Base-by-base conservation (phyloP, 2,329 filamentous ascomycete genomes). In the Chalaropsis ovoidea region DNA sequence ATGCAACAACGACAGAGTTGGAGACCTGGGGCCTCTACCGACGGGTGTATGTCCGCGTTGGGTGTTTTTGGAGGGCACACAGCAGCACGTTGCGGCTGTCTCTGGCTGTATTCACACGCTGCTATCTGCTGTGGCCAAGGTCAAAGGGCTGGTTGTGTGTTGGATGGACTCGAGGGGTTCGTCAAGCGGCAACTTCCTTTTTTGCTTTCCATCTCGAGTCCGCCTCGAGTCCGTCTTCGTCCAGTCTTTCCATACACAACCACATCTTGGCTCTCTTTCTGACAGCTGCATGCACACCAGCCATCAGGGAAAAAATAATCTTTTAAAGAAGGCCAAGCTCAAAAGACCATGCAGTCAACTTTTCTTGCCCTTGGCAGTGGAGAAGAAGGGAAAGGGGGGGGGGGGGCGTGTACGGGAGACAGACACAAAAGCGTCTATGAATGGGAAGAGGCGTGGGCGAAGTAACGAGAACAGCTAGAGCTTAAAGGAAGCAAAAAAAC, bases 21-120 rank as follows among this genome's bases (percentile, higher is more conserved):
- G 54, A 8, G 54, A 39, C 27, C 4, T 39, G 54, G 31, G 31
- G n/a, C 3, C n/a, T n/a, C 54, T 58, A n/a, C 27, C 27, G 31
- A 19, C 54, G 54, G 54, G 39, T 58, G 10, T 58, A 58, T 58
- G 54, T 58, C 54, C 54, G 31, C 22, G 54, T 58, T 58, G 27
- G 54, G 54, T n/a, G 11, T 35, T 31, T 8, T 56, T 35, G 52
- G 15, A 31, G 52, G n/a, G 27, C 24, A 58, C 8, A 35, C 31
- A 31, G 31, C 31, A 31, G 31, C 6, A 6, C 31, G 35, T 39
- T 10, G 35, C 35, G 8, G 35, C 35, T 10, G 35, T 10, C 35
- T 39, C 8, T 58, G 27, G 27, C 13, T 15, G 27, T 56, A 22
- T 31, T 56, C 52, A 31, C 22, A 58, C 54, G 27, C 2, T 10